Evolutionary conservation across 1,284 basidiomycete species (phyloP), one percentile per base, ranked within the genome.

Genomic region (Puccinia novopanici): DNA sequence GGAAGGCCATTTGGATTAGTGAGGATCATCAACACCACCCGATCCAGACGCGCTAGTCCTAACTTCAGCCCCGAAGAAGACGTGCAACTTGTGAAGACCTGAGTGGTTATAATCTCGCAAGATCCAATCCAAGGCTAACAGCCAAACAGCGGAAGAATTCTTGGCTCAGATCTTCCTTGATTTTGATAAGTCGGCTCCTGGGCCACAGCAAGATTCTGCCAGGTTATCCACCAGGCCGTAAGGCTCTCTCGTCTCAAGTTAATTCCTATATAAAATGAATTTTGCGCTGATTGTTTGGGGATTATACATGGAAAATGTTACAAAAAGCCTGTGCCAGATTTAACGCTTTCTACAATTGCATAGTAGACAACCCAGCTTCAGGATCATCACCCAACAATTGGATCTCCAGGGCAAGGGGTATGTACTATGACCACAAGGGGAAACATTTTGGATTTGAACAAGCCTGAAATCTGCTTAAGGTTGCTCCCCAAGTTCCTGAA

Each of bases 61-160:
- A 72, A 54, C 27, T 72, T 40, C 19, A 13, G n/a, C 30, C 48
- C 24, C 17, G n/a, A 34, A 48, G 70, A 54, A 72, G 70, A 72
- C 12, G 50, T 6, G 48, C 45, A 72, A 54, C 70, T 72, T 27
- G 42, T 48, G 4, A 72, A 72, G n/a, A 48, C 12, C 40, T 72
- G 70, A n/a, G n/a, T n/a, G 70, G 40, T 72, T 24, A 6, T 48
- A 4, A 55, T 72, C 27, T 48, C 40, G 30, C 8, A 50, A 30
- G 24, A 72, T 27, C 45, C 70, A 8, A 48, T 52, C 27, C 9
- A 8, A n/a, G 15, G 4, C n/a, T 5, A 54, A 50, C 48, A 52
- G 24, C 48, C 70, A 72, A 30, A 72, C 8, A 48, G 4, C 22
- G 17, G 70, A 72, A 52, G 30, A 72, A 13, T 72, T 72, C 27